Evolutionary conservation across 441 rosid species (phyloP), one percentile per base, ranked within the genome.

Genomic region (Populus tomentosa): DNA sequence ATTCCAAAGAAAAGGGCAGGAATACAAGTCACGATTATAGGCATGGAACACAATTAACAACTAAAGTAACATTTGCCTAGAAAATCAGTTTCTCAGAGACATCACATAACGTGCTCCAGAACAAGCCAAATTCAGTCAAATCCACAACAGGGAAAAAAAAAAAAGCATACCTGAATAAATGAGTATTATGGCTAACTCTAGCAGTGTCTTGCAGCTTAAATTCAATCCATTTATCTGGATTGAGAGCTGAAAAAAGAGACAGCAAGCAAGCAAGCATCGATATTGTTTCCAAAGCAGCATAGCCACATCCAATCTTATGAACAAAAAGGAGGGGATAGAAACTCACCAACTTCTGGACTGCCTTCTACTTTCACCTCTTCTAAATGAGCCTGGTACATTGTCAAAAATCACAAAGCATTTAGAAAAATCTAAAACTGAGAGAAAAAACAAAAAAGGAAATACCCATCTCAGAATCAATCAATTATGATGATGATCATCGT

Each of bases 141-240:
- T 11, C 4, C 5, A 8, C 65, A 62, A 20, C 65, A 62, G 65
- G 11, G 26, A n/a, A n/a, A 2, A 7, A 7, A 6, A 32, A 1
- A n/a, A 14, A 1, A 10, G 6, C 21, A 75, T 67, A 93, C 99
- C 99, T 95, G 89, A 86, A 95, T 80, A 95, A 81, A 40, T 95
- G 94, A 74, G 91, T 80, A 82, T 95, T 92, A 80, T 95, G 97
- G 88, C 94, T 95, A 81, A 93, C 99, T 77, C 93, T 89, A 50
- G 95, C 99, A 71, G 95, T 89, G 80, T 95, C 98, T 85, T 92
- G 97, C 78, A 95, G 89, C 87, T 92, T 93, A 81, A 95, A 95
- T 88, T 89, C 99, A 88, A 87, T 86, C 99, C 99, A 95, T 81
- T 93, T 93, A 81, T 95, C 88, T 14, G 99, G 89, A 76, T 90